A percentile compares a stretch with the other conserved stretches of the same genome.
phyloP scores from a whole-genome alignment of 441 rosid genomes.

The Croton setiger region DNA sequence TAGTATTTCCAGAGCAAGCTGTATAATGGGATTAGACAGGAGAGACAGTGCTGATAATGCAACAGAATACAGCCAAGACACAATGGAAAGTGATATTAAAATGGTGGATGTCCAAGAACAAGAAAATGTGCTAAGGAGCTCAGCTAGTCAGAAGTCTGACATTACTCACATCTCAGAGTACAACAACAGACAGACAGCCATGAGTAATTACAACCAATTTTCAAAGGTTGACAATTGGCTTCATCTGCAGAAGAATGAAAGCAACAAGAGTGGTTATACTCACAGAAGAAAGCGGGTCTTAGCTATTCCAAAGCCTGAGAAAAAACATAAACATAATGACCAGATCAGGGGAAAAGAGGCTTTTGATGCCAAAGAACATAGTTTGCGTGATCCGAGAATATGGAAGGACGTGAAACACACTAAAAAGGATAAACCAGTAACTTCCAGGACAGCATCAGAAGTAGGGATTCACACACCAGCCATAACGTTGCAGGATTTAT shows the following conservation, averaged over 20 bases:
- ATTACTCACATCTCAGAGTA: slow-evolving; percentile 21
- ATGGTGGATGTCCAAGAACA: slow-evolving; percentile 31
- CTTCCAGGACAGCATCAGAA: background rate
- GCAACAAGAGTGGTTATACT: slow-evolving; percentile 19
- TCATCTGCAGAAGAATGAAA: slow-evolving; percentile 32
- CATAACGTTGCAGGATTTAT: slow-evolving; percentile 10
- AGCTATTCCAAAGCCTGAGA: slow-evolving; percentile 1
- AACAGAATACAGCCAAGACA: slow-evolving; percentile 58
- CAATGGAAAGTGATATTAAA: slow-evolving; percentile 48
- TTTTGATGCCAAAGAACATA: background rate
- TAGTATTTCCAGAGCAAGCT: slow-evolving; percentile 55
- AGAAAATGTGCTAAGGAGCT: slow-evolving; percentile 21
- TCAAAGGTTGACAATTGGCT: slow-evolving; percentile 49
- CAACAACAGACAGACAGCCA: slow-evolving; percentile 18
- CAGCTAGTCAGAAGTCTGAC: slow-evolving; percentile 13
- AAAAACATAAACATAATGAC: background rate
- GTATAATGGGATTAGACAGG: slow-evolving; percentile 35
- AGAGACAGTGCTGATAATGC: slow-evolving; percentile 41
- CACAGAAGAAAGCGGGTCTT: slow-evolving; percentile 21
- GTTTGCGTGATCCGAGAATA: background rate
- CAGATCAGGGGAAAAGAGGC: background rate
- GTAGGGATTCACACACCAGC: background rate
- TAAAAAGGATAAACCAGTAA: background rate
- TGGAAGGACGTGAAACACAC: background rate
- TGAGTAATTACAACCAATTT: slow-evolving; percentile 24